These are phyloP conservation scores for Ustilago cynodontis DNA, from an alignment of 1,284 basidiomycete species.

Conservation along the genomic window DNA sequence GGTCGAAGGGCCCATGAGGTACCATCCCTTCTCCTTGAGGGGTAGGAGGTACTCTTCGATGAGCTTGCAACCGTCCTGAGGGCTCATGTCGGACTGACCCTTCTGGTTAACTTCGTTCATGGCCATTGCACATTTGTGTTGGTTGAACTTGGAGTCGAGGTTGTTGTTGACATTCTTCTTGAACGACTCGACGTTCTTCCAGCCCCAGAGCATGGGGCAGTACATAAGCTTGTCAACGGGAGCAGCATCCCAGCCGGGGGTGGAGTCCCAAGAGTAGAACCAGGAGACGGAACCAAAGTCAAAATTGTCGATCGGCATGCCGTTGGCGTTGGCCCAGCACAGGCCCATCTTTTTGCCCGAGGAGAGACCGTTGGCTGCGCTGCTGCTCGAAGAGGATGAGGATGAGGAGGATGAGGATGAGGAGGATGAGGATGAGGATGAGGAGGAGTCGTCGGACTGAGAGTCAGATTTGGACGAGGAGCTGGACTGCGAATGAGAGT, in stretches of 20 bases:
- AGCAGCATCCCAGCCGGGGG: conserved; percentile 50
- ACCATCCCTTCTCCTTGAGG: conserved; percentile 60
- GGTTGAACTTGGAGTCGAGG: conserved; percentile 48
- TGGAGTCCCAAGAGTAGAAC: conserved; percentile 61
- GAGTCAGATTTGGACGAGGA: conserved; percentile 8
- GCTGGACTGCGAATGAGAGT: conserved; percentile 9
- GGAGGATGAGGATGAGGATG: conserved; percentile 31
- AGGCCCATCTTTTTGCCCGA: conserved; percentile 59
- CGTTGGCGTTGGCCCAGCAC: conserved; percentile 57
- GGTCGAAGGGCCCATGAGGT: conserved; percentile 61
- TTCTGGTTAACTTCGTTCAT: conserved; percentile 65
- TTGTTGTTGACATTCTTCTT: conserved; percentile 52
- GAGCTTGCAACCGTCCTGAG: conserved; percentile 47
- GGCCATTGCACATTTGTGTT: conserved; percentile 60
- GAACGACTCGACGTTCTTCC: conserved; percentile 51
- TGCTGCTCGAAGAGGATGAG: conserved; percentile 28
- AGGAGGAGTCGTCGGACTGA: conserved; percentile 10
- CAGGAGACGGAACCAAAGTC: conserved; percentile 52
- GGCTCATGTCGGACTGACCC: conserved; percentile 59
- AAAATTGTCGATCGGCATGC: conserved; percentile 58
- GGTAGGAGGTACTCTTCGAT: conserved; percentile 59
- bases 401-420: conserved; percentile 32
- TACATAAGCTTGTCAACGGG: conserved; percentile 58
- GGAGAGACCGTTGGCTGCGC: conserved; percentile 14
- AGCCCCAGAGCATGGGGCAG: conserved; percentile 67